A percentile compares a stretch with the other conserved stretches of the same genome.
phyloP scores from a whole-genome alignment of 441 rosid genomes.

The Corymbia citriodora region DNA sequence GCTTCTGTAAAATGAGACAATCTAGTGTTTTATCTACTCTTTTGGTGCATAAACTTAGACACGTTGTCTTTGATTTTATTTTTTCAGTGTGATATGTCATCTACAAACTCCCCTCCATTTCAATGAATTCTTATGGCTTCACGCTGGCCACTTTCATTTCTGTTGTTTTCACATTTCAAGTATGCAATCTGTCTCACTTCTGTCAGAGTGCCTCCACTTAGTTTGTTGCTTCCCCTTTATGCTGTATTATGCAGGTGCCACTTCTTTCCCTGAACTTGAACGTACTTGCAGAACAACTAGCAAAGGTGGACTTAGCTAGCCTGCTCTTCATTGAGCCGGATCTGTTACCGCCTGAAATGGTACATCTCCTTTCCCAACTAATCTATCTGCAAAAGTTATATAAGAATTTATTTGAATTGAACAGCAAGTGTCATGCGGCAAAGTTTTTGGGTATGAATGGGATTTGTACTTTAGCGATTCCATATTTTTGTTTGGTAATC shows the following conservation, averaged over 20 bases:
- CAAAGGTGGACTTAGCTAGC: slow-evolving; percentile 50
- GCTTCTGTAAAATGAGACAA: neutral
- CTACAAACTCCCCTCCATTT: neutral
- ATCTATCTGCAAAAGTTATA: neutral
- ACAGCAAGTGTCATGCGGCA: neutral
- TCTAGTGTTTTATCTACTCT: neutral
- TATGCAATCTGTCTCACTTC: neutral
- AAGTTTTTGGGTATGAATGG: neutral
- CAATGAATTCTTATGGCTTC: neutral
- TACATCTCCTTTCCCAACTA: slow-evolving; percentile 11
- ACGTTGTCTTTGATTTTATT: neutral
- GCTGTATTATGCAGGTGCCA: slow-evolving; percentile 32
- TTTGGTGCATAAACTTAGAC: neutral
- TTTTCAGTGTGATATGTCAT: neutral
- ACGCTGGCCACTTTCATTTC: neutral
- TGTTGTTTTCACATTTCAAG: neutral
- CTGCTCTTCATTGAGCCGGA: slow-evolving; percentile 74
- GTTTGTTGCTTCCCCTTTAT: neutral
- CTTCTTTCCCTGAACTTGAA: slow-evolving; percentile 62
- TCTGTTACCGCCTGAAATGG: slow-evolving; percentile 57
- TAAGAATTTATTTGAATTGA: neutral
- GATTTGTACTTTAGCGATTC: neutral
- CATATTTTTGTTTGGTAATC: neutral
- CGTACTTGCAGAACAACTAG: slow-evolving; percentile 54
- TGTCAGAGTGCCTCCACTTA: neutral